Evolutionary conservation across 176 grass and related monocot genomes (phyloP).

Genomic region (Cenchrus fungigraminus): DNA sequence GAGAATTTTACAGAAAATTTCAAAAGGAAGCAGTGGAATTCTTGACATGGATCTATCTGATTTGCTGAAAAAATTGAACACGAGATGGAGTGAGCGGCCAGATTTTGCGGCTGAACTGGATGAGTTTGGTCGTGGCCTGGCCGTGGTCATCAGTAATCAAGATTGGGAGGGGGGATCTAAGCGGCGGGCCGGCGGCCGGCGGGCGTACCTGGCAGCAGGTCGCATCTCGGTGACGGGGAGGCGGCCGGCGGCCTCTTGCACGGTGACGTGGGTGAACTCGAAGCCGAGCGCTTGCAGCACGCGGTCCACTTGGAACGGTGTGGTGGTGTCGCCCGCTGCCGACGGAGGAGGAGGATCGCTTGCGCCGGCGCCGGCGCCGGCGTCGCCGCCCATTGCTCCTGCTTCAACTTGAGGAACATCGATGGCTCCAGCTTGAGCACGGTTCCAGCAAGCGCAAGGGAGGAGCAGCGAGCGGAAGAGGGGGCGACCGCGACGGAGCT

Average conservation of each 20-base stretch:
- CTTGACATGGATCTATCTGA: neutral
- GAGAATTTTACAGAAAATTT: neutral
- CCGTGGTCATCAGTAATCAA: neutral
- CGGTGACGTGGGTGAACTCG: slow-evolving; percentile 59
- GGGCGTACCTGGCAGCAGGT: slow-evolving; percentile 70
- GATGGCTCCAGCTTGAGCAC: too few species aligned
- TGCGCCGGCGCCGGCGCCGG: neutral
- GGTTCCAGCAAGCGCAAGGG: too few species aligned
- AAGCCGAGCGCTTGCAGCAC: slow-evolving; percentile 72
- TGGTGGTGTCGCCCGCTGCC: neutral
- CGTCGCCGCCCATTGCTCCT: slow-evolving; percentile 9
- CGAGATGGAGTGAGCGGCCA: neutral
- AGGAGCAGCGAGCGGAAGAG: too few species aligned
- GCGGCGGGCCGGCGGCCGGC: neutral
- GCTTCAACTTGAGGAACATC: too few species aligned
- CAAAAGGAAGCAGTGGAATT: neutral
- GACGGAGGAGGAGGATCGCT: neutral
- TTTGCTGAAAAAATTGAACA: neutral
- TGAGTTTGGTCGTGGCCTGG: slow-evolving; percentile 52
- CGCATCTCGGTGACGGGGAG: slow-evolving; percentile 60
- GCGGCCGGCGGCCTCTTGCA: slow-evolving; percentile 59
- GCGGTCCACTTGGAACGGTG: slow-evolving; percentile 45
- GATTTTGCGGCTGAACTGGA: slow-evolving; percentile 65
- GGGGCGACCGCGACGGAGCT: too few species aligned
- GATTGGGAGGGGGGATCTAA: neutral